These are phyloP conservation scores for Leucosporidium scottii DNA, from an alignment of 768 basidiomycete species.

Conservation along the genomic window DNA sequence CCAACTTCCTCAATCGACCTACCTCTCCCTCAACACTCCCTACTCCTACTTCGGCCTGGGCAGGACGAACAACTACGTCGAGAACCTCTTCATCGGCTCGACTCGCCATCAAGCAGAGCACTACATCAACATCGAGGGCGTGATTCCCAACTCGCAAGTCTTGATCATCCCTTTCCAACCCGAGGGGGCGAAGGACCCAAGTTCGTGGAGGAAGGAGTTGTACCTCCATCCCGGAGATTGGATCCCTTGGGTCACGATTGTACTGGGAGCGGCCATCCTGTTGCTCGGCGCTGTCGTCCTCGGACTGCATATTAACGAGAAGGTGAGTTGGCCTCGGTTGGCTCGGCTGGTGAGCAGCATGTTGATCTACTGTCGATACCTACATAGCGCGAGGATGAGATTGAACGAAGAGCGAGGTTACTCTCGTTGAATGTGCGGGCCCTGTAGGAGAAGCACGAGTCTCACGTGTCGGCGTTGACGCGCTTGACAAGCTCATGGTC, in stretches of 20 bases:
- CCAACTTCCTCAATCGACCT: slow-evolving; percentile 86
- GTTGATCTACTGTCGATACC: not conserved
- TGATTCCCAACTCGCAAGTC: slow-evolving; percentile 94
- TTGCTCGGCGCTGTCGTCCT: slow-evolving; percentile 75
- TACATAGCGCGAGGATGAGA: slow-evolving; percentile 81
- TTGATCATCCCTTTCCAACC: slow-evolving; percentile 76
- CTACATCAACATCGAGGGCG: slow-evolving; percentile 87
- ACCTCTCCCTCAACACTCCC: slow-evolving; percentile 80
- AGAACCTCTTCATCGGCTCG: slow-evolving; percentile 93
- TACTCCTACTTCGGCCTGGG: slow-evolving; percentile 96
- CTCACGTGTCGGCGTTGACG: not conserved
- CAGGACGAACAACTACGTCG: slow-evolving; percentile 97
- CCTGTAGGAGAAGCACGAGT: slow-evolving; percentile 48
- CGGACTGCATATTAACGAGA: slow-evolving; percentile 82
- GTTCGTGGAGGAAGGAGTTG: slow-evolving; percentile 71
- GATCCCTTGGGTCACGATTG: slow-evolving; percentile 95
- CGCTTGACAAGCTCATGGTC: too few species aligned
- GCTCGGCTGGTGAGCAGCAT: not conserved
- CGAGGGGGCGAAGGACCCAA: slow-evolving; percentile 41
- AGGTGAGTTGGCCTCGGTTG: slow-evolving; percentile 52
- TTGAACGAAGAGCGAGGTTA: slow-evolving; percentile 76
- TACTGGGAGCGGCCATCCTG: slow-evolving; percentile 64
- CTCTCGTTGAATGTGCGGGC: slow-evolving; percentile 98
- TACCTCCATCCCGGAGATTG: slow-evolving; percentile 91
- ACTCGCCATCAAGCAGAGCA: slow-evolving; percentile 64